Base-by-base conservation (phyloP, 75 land plant genomes). In the Pinus taeda region DNA sequence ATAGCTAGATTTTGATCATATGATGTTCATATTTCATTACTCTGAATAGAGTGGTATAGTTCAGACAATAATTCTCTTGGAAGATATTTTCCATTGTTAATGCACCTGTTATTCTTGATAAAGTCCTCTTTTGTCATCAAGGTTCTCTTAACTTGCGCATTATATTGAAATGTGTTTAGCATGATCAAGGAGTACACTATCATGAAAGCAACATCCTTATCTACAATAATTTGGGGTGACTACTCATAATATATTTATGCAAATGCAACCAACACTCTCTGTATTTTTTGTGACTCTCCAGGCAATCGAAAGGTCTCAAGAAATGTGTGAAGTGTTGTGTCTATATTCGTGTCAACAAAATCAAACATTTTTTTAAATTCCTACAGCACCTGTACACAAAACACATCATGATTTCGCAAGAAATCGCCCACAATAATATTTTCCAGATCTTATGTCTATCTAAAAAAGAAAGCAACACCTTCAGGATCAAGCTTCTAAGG, bases 121-220 rank as follows among this genome's bases (percentile, higher is more conserved):
- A 97, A 97, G 80, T 97, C 99, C 22, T 97, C 99, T 64, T 94
- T 95, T 12, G 98, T 93, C 99, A 97, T 97, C 80, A 26, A 26
- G 26, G 95, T 97, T 72, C 88, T 97, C 85, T 91, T 93, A 72
- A 97, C 99, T 79, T 97, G 98, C 29, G 87, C 85, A 74, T 95
- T 97, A 75, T 97, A 98, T 73, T 85, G 99, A 82, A 26, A 26
- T 26, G 26, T 97, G 79, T 97, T 95, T 60, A 95, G 91, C 90
- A 97, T 86, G 77, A 97, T 97, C 39, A 95, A 79, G 3, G 99
- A 95, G 73, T 97, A 97, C 29, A 93, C 85, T 20, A 97, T 81
- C 29, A 95, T 81, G 39, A 85, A 84, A 12, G 88, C 99, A 13
- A 89, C 86, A 78, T 97, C 26, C 26, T 26, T 26, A 26, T 26